These are phyloP conservation scores for Alternaria burnsii DNA, from an alignment of 2,329 filamentous ascomycete genomes.

Conservation along the genomic window DNA sequence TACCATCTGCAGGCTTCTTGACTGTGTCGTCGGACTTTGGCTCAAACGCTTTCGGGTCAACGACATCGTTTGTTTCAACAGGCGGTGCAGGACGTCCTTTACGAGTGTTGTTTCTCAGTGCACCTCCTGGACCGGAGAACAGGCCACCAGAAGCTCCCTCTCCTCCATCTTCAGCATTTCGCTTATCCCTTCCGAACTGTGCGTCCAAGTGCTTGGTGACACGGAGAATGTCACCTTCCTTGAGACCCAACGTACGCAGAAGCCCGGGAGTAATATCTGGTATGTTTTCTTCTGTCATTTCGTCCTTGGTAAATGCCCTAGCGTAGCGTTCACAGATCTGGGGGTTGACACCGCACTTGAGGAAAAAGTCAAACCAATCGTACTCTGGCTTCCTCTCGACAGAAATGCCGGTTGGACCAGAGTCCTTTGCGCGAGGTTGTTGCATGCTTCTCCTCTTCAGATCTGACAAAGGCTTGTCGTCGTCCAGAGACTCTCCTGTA, in stretches of 20 bases:
- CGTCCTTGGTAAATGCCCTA: constrained; percentile 86
- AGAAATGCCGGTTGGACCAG: constrained; percentile 65
- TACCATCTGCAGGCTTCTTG: constrained; percentile 57
- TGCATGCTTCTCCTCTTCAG: constrained; percentile 66
- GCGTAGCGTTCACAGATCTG: constrained; percentile 95
- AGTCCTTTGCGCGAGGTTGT: constrained; percentile 58
- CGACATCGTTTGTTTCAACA: constrained; percentile 83
- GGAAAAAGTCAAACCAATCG: constrained; percentile 99
- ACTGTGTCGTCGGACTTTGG: constrained; percentile 60
- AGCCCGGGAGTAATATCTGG: constrained; percentile 87
- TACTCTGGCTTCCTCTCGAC: constrained; percentile 78
- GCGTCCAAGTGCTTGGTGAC: constrained; percentile 89
- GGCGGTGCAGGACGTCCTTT: constrained; percentile 88
- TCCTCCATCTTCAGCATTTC: constrained; percentile 66
- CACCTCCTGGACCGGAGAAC: constrained; percentile 92
- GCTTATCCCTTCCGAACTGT: constrained; percentile 73
- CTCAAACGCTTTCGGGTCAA: constrained; percentile 87
- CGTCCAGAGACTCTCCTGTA: constrained; percentile 86
- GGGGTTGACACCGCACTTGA: constrained; percentile 88
- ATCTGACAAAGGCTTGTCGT: constrained; percentile 91
- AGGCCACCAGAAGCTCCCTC: constrained; percentile 74
- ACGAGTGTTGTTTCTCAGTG: constrained; percentile 90
- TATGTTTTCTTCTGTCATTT: constrained; percentile 93
- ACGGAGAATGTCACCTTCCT: constrained; percentile 95
- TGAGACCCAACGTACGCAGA: constrained; percentile 86